Percentiles rank a stretch among this genome's conserved stretches.
phyloP scores from a whole-genome alignment of 768 basidiomycete species.

The Lactarius sp. region DNA sequence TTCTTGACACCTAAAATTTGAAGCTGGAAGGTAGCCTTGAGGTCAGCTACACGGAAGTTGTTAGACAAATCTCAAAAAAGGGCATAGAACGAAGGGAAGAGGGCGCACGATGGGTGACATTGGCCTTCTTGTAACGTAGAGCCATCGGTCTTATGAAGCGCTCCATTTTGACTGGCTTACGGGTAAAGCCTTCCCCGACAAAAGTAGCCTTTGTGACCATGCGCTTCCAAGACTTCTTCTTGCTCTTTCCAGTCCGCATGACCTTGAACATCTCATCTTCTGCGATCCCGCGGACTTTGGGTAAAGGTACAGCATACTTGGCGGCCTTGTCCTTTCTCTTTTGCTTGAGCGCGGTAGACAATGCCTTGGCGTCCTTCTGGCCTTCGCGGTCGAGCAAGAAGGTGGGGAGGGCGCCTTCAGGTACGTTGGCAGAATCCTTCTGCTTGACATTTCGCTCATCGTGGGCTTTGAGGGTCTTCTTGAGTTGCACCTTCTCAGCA shows the following conservation, averaged over 20 bases:
- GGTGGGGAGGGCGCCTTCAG: slow-evolving; percentile 89
- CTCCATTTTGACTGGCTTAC: slow-evolving; percentile 99
- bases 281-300: slow-evolving; percentile 95
- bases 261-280: slow-evolving; percentile 99
- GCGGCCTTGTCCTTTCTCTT: slow-evolving; percentile 99
- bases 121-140: slow-evolving; percentile 94
- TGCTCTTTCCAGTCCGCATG: slow-evolving; percentile 94
- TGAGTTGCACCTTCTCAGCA: slow-evolving; percentile 96
- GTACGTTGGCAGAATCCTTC: slow-evolving; percentile 72
- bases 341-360: slow-evolving; percentile 95
- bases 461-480: slow-evolving; percentile 99
- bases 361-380: slow-evolving; percentile 96
- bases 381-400: slow-evolving; percentile 96
- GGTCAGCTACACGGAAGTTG: slow-evolving; percentile 62
- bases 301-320: slow-evolving; percentile 94
- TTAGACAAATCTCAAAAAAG: not conserved
- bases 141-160: slow-evolving; percentile 98
- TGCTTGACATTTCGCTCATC: slow-evolving; percentile 99
- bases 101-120: slow-evolving; percentile 94
- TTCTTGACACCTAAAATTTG: slow-evolving; percentile 98
- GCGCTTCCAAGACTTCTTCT: slow-evolving; percentile 96
- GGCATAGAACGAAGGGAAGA: not conserved
- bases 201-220: slow-evolving; percentile 99
- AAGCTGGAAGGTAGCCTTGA: slow-evolving; percentile 98
- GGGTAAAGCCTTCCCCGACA: slow-evolving; percentile 95